Base-by-base conservation (phyloP, 768 basidiomycete species). In the Crucibulum laeve region DNA sequence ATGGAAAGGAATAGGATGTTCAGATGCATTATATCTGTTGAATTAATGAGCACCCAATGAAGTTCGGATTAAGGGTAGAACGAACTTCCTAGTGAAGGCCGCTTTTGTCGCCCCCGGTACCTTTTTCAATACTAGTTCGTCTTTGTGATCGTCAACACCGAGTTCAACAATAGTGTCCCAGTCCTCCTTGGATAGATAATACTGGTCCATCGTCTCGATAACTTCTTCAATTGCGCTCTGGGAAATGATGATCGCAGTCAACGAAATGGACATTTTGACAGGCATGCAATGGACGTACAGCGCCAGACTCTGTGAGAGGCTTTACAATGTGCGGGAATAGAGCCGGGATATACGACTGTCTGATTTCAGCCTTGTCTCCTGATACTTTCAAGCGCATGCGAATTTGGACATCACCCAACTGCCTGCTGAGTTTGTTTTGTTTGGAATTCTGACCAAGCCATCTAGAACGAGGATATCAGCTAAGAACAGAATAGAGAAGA, bases 361-460 rank as follows among this genome's bases (percentile, higher is more conserved):
- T 77, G 51, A 98, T 91, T 62, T 98, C 95, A 4, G 73, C 61
- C 63, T 87, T 87, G 65, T 95, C 82, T 4, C 91, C 93, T 5
- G 94, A 95, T 0, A 93, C 89, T 55, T 85, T 88, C 45, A 98
- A 75, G 2, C 96, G 84, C 96, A 98, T 96, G 38, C 87, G 85
- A 34, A 91, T 87, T 62, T 98, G 95, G 7, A 97, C 82, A 46
- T 99, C 96, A 26, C 77, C 77, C 14, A 99, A 71, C 50, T 87
- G 84, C 26, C 94, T 77, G 43, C 59, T 70, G 0, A 97, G 75
- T 55, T 95, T 96, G 50, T 56, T 73, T 61, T 89, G 86, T 57
- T 94, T 95, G 45, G 96, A 98, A 63, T 98, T 98, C 58, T 98
- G 92, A 6, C 95, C 95, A 10, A 99, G 82, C 91, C 92, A 99